Evolutionary conservation across 805 yeast species (phyloP), one percentile per base, ranked within the genome.

Genomic region (Zygosaccharomyces siamensis): DNA sequence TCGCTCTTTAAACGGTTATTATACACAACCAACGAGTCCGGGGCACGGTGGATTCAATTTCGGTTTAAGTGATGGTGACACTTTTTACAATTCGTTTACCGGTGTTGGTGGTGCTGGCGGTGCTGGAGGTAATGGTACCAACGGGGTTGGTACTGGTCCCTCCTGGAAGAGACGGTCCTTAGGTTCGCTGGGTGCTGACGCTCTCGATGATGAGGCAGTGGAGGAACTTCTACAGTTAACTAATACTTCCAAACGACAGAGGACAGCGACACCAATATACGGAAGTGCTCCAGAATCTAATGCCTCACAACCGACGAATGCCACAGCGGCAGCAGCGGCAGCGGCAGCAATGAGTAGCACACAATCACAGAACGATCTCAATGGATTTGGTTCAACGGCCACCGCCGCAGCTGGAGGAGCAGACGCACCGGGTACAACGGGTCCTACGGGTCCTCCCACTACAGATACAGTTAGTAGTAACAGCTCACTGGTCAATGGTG

Each of bases 1-100:
- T 6, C 50, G 64, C 31, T 58, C 64, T 2, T 43, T 61, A 20
- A 58, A 57, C 31, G 67, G 67, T 16, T 63, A 62, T 46, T 61
- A 64, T 48, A 61, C 67, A 18, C 66, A 62, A 35, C 67, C 68
- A 5, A 60, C 66, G 11, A 62, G 66, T 49, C 67, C 68, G 8
- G 64, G 64, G 11, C 53, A 52, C 10, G 56, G 58, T 5, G 55
- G 53, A 14, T 56, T 52, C 36, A 49, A 48, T 7, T 51, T 56
- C 18, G 55, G 57, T 18, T 52, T 51, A 12, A 52, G 47, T 7
- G 49, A 48, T 35, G 52, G 49, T 26, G 47, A 51, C 18, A 48
- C 52, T 11, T 45, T 51, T 20, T 51, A 51, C 48, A 55, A 54
- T 31, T 36, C 47, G 10, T 33, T 33, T 14, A 33, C 37, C 7